A percentile compares a stretch with the other conserved stretches of the same genome.
phyloP scores from a whole-genome alignment of 2,329 filamentous ascomycete species.

The Alternaria sp. region DNA sequence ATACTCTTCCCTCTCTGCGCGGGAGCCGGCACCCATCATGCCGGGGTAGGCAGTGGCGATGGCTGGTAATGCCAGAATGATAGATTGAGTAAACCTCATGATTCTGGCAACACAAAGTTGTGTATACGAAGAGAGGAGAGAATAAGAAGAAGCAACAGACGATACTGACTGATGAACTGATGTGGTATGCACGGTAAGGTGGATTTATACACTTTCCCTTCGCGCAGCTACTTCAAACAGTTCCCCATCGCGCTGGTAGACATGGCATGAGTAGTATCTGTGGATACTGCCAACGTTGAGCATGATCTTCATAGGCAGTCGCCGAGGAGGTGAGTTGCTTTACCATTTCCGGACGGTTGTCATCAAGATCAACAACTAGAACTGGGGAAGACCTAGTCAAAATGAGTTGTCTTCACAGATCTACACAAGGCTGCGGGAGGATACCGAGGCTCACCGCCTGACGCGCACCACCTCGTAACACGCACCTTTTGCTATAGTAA shows the following conservation, averaged over 20 bases:
- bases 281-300: background rate
- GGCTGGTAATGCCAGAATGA: conserved; percentile 25
- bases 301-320: conserved; percentile 11
- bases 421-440: background rate
- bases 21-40: conserved; percentile 28
- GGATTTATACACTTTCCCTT: conserved; percentile 4
- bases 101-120: background rate
- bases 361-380: conserved; percentile 6
- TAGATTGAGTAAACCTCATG: conserved; percentile 26
- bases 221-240: background rate
- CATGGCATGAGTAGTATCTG: background rate
- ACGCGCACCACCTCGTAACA: too few species aligned
- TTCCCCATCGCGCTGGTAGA: background rate
- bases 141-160: background rate
- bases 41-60: conserved; percentile 26
- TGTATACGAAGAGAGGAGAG: background rate
- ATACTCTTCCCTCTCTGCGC: conserved; percentile 22
- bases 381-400: background rate
- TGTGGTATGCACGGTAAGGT: background rate
- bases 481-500: too few species aligned
- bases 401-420: background rate
- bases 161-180: background rate
- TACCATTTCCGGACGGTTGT: background rate
- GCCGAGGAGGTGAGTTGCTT: background rate
- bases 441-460: too few species aligned